phyloP scores from a whole-genome alignment of 2,329 filamentous ascomycete genomes.

The Cladophialophora chaetospira region DNA sequence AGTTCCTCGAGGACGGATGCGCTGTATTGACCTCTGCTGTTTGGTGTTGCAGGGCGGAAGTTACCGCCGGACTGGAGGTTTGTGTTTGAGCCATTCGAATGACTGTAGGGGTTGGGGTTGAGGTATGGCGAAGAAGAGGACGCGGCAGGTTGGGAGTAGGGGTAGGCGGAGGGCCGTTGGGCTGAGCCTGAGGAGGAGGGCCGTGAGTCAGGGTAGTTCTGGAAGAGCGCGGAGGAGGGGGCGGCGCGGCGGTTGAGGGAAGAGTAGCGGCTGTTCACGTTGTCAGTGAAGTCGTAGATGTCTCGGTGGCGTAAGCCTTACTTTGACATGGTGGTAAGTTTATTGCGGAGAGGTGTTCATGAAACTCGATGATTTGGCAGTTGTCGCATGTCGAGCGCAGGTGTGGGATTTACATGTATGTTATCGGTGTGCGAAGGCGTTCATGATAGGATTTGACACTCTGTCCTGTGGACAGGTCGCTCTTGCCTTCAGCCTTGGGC shows the following conservation, averaged over 20 bases:
- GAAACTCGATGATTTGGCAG: neutral
- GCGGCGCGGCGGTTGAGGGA: conserved; percentile 66
- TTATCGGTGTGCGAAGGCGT: neutral
- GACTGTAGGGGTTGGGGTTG: conserved; percentile 15
- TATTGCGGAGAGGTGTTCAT: conserved; percentile 9
- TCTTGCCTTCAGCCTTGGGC: neutral
- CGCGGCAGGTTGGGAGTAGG: conserved; percentile 19
- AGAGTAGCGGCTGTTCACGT: conserved; percentile 53
- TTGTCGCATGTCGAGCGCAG: neutral
- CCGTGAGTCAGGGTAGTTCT: conserved; percentile 46
- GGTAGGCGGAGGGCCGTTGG: conserved; percentile 21
- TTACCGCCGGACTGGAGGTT: conserved; percentile 7
- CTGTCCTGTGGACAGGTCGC: neutral
- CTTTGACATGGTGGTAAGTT: conserved; percentile 22
- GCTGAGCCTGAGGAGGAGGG: conserved; percentile 30
- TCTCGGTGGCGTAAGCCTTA: conserved; percentile 3
- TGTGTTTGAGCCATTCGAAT: conserved; percentile 10
- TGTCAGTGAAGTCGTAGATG: no score
- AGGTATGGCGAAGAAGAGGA: conserved; percentile 22
- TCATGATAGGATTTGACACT: neutral
- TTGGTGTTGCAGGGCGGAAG: conserved; percentile 29
- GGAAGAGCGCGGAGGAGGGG: conserved; percentile 65
- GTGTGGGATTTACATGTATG: neutral
- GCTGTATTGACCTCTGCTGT: conserved; percentile 79
- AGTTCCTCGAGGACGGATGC: conserved; percentile 89